A percentile compares a stretch with the other conserved stretches of the same genome.
Evolutionary conservation across 2,329 filamentous ascomycete genomes (phyloP).

Genomic region (Chrysoporthe deuterocubensis): DNA sequence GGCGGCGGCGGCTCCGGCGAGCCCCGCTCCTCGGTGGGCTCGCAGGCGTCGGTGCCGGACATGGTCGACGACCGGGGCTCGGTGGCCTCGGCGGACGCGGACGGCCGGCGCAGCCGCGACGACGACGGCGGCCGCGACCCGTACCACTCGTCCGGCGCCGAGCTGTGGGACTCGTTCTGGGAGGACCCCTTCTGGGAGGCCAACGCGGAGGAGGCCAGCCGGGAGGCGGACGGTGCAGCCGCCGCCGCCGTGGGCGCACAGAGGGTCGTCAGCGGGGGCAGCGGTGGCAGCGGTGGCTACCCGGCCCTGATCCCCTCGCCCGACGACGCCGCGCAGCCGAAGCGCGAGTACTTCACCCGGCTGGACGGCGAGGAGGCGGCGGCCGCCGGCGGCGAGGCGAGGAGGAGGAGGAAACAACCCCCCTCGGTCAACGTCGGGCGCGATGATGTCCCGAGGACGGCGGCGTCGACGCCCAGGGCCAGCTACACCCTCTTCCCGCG

Average conservation of each 20-base stretch:
- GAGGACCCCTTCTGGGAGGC: slow-evolving; percentile 27
- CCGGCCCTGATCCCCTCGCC: slow-evolving; percentile 23
- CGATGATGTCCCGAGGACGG: slow-evolving; percentile 35
- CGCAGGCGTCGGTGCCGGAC: slow-evolving; percentile 24
- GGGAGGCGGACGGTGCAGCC: slow-evolving; percentile 16
- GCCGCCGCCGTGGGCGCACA: not conserved
- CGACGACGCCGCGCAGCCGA: slow-evolving; percentile 4
- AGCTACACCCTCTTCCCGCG: slow-evolving; percentile 27
- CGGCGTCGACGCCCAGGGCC: slow-evolving; percentile 21
- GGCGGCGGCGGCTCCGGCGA: not conserved
- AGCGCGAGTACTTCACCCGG: slow-evolving; percentile 3
- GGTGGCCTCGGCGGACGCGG: slow-evolving; percentile 23
- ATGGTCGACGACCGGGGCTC: slow-evolving; percentile 29
- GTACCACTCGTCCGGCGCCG: slow-evolving; percentile 23
- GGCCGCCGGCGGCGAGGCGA: not conserved
- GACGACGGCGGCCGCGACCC: not conserved
- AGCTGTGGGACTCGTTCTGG: slow-evolving; percentile 28
- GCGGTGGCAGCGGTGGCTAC: slow-evolving; percentile 15
- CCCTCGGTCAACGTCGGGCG: slow-evolving; percentile 36
- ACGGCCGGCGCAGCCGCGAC: slow-evolving; percentile 2
- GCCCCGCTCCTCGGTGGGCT: slow-evolving; percentile 27
- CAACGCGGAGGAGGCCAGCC: slow-evolving; percentile 9
- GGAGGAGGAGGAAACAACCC: slow-evolving; percentile 25
- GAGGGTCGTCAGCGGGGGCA: slow-evolving; percentile 6
- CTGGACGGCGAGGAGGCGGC: not conserved